Base-by-base conservation (phyloP, 495 filamentous ascomycete genomes). In the Aspergillus wentii region DNA sequence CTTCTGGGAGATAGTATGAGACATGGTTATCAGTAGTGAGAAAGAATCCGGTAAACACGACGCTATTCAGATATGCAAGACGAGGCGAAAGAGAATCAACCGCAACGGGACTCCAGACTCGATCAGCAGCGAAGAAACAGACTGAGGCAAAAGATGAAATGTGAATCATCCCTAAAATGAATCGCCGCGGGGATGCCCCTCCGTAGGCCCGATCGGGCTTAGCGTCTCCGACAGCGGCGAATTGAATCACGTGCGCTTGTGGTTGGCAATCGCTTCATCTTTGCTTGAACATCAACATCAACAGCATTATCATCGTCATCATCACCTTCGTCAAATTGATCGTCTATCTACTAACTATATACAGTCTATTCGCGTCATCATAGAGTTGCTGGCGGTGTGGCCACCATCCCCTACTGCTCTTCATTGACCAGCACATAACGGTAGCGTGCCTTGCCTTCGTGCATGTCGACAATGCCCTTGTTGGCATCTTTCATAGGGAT, bases 371-470 rank as follows among this genome's bases (percentile, higher is more conserved):
- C 4, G 14, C 13, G 34, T 33, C 28, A 40, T 32, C 22, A 30
- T 37, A 34, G 17, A 9, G n/a, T n/a, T n/a, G n/a, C n/a, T n/a
- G n/a, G n/a, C n/a, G n/a, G n/a, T n/a, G n/a, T 30, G 13, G 8
- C 18, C 18, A 23, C 3, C n/a, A 31, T 17, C 18, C 38, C 8
- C 7, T 21, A 35, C 4, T 43, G 40, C 42, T 47, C 43, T 50
- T 63, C 79, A 47, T 90, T 91, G 5, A 77, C 74, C 46, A 91
- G 66, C 25, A 87, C 82, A 54, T 80, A 86, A 38, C 85, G 62
- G 58, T 85, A 88, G 38, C 84, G 72, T 11, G 85, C 69, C 61
- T 77, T 77, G 10, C 78, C 78, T 1, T 52, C 64, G 7, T 73
- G 68, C 69, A 87, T 71, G 40, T 86, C 83, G 2, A 78, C 32